These are phyloP conservation scores for Leishmania martiniquensis DNA, from an alignment of 208 protist genomes.

Conservation along the genomic window DNA sequence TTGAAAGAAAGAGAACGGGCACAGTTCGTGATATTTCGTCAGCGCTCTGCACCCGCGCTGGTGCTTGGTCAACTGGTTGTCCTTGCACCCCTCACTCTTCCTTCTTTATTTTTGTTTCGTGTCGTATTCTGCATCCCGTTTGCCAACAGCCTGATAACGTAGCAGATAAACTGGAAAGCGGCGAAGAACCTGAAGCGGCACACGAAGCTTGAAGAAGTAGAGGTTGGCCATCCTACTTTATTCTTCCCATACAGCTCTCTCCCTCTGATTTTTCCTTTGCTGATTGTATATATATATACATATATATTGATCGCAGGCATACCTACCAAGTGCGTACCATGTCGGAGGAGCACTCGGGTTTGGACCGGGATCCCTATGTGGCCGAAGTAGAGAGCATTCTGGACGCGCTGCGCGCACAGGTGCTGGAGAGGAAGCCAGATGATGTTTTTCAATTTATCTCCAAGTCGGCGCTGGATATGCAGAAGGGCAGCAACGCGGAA, in stretches of 20 bases:
- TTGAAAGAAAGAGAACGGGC: neutral
- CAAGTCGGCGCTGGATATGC: conserved; percentile 38
- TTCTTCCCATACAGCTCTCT: neutral
- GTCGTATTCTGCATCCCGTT: neutral
- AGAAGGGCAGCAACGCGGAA: conserved; percentile 17
- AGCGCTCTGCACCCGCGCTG: neutral
- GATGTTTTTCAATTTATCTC: conserved; percentile 65
- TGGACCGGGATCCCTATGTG: conserved; percentile 40
- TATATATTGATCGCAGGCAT: neutral
- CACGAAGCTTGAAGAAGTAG: neutral
- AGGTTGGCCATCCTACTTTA: neutral
- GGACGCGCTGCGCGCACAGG: conserved; percentile 55
- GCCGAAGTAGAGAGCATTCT: conserved; percentile 70
- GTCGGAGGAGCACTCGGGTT: conserved; percentile 13
- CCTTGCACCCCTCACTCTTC: neutral
- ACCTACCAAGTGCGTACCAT: conserved; percentile 3
- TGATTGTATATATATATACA: too few relatives aligned
- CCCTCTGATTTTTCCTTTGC: neutral
- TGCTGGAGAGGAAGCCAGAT: conserved; percentile 52
- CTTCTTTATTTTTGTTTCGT: neutral
- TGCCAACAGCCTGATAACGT: neutral
- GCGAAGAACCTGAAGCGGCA: neutral
- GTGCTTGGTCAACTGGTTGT: neutral
- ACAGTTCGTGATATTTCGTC: neutral
- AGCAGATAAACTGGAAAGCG: neutral